Evolutionary conservation across 768 basidiomycete species (phyloP).

Genomic region (Leccinum arenicola): DNA sequence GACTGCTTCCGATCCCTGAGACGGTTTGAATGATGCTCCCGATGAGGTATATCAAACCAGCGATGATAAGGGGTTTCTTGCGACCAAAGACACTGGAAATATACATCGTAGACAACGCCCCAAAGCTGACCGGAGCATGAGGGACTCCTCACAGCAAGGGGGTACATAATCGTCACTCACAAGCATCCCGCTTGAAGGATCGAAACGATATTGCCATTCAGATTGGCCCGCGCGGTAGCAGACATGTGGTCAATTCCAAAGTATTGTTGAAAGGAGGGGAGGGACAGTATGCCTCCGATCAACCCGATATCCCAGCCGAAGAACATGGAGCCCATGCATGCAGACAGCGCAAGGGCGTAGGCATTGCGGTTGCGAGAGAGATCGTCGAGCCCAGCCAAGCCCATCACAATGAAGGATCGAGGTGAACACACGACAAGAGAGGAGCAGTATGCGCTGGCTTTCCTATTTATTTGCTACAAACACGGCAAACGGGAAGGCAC

Average conservation of each 20-base stretch:
- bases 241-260: slow-evolving; percentile 44
- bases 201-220: slow-evolving; percentile 52
- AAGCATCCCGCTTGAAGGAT: slow-evolving; percentile 48
- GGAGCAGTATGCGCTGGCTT: not conserved
- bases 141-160: not conserved
- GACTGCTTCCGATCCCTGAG: slow-evolving; percentile 40
- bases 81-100: slow-evolving; percentile 44
- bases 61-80: slow-evolving; percentile 41
- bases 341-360: slow-evolving; percentile 43
- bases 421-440: not conserved
- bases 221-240: slow-evolving; percentile 35
- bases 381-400: slow-evolving; percentile 18
- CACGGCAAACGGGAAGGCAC: too few species aligned
- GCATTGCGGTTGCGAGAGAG: slow-evolving; percentile 40
- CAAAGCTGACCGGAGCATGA: slow-evolving; percentile 33
- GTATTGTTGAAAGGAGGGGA: slow-evolving; percentile 45
- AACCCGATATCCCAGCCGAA: slow-evolving; percentile 50
- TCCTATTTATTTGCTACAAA: not conserved
- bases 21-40: slow-evolving; percentile 48
- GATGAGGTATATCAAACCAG: slow-evolving; percentile 46
- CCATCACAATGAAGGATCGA: slow-evolving; percentile 17
- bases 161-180: slow-evolving; percentile 30
- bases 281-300: slow-evolving; percentile 49
- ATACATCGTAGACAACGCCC: slow-evolving; percentile 41
- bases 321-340: slow-evolving; percentile 49